Evolutionary conservation across 1,284 basidiomycete species (phyloP).

Genomic region (Ustilago curta): DNA sequence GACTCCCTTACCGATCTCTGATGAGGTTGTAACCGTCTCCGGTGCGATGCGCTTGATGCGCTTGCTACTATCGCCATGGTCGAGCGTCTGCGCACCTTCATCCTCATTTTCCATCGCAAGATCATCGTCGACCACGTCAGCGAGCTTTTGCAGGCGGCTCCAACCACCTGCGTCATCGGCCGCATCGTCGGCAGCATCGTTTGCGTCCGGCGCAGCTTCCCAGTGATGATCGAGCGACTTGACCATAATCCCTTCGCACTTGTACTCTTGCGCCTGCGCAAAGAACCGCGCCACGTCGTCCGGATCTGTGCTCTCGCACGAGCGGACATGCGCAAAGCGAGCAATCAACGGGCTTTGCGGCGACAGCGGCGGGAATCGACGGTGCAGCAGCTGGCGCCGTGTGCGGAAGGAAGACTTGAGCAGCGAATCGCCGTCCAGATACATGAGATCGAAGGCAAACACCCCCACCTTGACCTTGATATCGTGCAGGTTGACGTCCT

Average conservation of each 20-base stretch:
- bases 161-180: conserved; percentile 46
- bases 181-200: conserved; percentile 42
- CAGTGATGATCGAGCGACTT: conserved; percentile 75
- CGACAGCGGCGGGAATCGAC: conserved; percentile 70
- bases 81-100: conserved; percentile 36
- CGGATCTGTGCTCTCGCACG: conserved; percentile 78
- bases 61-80: conserved; percentile 4
- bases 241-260: conserved; percentile 92
- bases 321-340: conserved; percentile 81
- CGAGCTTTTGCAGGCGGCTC: conserved; percentile 52
- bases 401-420: conserved; percentile 80
- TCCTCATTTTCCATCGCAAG: conserved; percentile 56
- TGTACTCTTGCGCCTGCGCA: conserved; percentile 80
- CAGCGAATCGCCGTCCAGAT: conserved; percentile 75
- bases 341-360: conserved; percentile 73
- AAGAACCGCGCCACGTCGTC: conserved; percentile 82
- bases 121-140: conserved; percentile 58
- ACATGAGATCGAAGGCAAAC: conserved; percentile 66
- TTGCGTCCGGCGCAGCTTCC: conserved; percentile 61
- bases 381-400: conserved; percentile 77
- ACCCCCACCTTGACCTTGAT: conserved; percentile 67
- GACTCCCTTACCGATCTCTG: conserved; percentile 54
- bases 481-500: conserved; percentile 62
- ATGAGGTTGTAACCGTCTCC: not conserved
- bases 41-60: not conserved